Evolutionary conservation across 768 basidiomycete species (phyloP), one percentile per base, ranked within the genome.

Genomic region (Kwoniella shandongensis): DNA sequence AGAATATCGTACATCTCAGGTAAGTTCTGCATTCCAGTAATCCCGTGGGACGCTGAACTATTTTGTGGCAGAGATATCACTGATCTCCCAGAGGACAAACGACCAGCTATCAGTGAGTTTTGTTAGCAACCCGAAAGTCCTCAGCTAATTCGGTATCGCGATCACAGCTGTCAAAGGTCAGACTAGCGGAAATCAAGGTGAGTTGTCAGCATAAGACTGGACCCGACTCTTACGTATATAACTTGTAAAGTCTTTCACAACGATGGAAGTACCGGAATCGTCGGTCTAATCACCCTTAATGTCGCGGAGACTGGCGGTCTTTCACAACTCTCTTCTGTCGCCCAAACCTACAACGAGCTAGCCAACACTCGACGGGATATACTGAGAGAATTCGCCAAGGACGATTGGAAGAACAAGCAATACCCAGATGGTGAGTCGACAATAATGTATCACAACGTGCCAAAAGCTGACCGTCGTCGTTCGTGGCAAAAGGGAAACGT

Each of bases 171-270:
- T 63, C 22, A 63, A 63, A 44, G 62, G 62, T 25, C 62, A 63
- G 38, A 63, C 62, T 22, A 63, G 54, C 41, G 62, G 62, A 12
- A 63, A 63, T 23, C 62, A 63, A 45, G 61, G 61, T 62, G 39
- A 54, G 55, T 38, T 4, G 2, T 26, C 18, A 10, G 17, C 8
- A 12, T 25, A 39, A 8, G 39, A 15, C 18, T 22, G 18, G 20
- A 12, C n/a, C 18, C 18, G 32, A 17, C 18, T 17, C 35, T 30
- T 41, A 20, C 39, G 22, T 41, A 5, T 41, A 5, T 41, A n/a
- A 4, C 27, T 6, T n/a, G n/a, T n/a, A n/a, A n/a, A 62, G 62
- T 63, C 7, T 63, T 59, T 29, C 62, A 63, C 54, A 63, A 63
- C 32, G 62, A 63, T 25, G 62, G 62, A 20, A 47, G 44, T 39